A percentile compares a stretch with the other conserved stretches of the same genome.
phyloP scores from a whole-genome alignment of 306 rosid species.

The Castanea mollissima region DNA sequence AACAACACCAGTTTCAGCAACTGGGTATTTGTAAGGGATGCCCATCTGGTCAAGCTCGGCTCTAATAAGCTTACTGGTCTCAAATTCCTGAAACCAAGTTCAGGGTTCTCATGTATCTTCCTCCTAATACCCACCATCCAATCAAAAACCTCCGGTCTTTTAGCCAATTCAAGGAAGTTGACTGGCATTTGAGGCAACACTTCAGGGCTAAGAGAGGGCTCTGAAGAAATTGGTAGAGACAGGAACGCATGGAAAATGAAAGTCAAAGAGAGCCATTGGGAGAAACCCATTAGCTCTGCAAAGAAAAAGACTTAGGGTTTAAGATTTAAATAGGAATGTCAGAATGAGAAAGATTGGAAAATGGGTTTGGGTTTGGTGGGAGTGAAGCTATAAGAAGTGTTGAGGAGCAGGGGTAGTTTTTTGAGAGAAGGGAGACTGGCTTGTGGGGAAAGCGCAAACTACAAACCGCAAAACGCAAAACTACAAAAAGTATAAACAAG shows the following conservation, averaged over 20 bases:
- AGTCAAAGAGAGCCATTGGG: conserved; percentile 10
- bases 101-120: conserved; percentile 83
- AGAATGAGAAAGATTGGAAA: neutral
- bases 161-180: conserved; percentile 46
- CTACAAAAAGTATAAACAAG: neutral
- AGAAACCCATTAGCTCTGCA: conserved; percentile 16
- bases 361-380: neutral
- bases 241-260: conserved; percentile 6
- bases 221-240: conserved; percentile 29
- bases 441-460: neutral
- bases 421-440: neutral
- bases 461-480: too few relatives aligned
- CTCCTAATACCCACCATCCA: conserved; percentile 69
- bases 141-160: conserved; percentile 44
- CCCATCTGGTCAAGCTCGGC: conserved; percentile 58
- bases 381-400: neutral
- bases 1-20: conserved; percentile 73
- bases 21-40: conserved; percentile 54
- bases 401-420: neutral
- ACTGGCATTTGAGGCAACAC: conserved; percentile 30
- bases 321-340: too few relatives aligned
- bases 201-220: conserved; percentile 28
- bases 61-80: conserved; percentile 76
- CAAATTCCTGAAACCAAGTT: conserved; percentile 71
- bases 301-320: too few relatives aligned